These are phyloP conservation scores for Fraxinus excelsior DNA, from an alignment of 257 asterid genomes.

Conservation along the genomic window DNA sequence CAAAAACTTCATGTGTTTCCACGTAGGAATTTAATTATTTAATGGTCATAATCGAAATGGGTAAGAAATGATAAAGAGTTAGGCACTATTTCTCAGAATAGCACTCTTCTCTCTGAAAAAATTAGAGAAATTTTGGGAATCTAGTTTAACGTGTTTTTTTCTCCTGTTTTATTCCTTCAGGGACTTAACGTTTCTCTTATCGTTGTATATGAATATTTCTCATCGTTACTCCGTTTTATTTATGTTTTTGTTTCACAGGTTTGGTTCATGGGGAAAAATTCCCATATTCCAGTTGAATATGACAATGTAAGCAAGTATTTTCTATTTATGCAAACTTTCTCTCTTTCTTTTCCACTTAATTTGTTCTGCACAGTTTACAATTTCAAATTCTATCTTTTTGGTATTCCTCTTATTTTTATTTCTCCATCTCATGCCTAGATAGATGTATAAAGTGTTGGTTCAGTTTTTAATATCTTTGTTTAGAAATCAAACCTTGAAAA, in stretches of 20 bases:
- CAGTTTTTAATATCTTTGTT: neutral
- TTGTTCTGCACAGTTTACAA: neutral
- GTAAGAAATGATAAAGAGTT: neutral
- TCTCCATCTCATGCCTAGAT: neutral
- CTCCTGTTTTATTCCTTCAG: neutral
- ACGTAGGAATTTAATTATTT: neutral
- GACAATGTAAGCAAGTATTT: conserved; percentile 68
- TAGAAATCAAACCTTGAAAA: neutral
- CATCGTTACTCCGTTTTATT: conserved; percentile 3
- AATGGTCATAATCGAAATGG: neutral
- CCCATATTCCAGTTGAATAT: conserved; percentile 87
- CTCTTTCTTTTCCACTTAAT: conserved; percentile 2
- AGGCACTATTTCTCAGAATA: neutral
- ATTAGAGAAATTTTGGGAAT: neutral
- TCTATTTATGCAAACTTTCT: neutral
- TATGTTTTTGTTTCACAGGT: conserved; percentile 49
- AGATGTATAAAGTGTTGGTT: neutral
- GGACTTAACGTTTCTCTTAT: neutral
- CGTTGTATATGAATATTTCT: neutral
- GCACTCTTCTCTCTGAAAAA: neutral
- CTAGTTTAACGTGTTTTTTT: neutral
- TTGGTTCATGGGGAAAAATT: conserved; percentile 94
- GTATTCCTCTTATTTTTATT: neutral
- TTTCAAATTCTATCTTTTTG: neutral
- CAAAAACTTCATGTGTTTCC: neutral